These are phyloP conservation scores for Tylopilus felleus DNA, from an alignment of 768 basidiomycete species.

Conservation along the genomic window DNA sequence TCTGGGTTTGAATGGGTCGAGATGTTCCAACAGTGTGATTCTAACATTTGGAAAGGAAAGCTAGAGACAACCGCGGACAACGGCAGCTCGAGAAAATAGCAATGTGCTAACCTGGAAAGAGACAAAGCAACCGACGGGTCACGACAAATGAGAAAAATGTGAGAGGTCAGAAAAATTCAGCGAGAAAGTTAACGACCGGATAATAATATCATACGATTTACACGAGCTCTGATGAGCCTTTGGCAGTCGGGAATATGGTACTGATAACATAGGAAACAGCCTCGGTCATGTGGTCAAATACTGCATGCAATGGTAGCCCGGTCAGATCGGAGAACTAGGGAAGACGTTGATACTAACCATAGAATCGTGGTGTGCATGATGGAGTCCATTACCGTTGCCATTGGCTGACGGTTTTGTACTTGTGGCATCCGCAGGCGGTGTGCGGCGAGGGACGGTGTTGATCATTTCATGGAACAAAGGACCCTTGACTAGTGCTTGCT, in stretches of 20 bases:
- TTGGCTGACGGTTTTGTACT: slow-evolving; percentile 11
- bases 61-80: background rate
- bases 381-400: slow-evolving; percentile 18
- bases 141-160: slow-evolving; percentile 3
- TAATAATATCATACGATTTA: slow-evolving; percentile 28
- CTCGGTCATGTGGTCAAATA: slow-evolving; percentile 24
- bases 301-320: slow-evolving; percentile 6
- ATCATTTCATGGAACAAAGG: slow-evolving; percentile 41
- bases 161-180: slow-evolving; percentile 9
- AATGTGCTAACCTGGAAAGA: slow-evolving; percentile 11
- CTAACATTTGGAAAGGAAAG: slow-evolving; percentile 11
- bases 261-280: slow-evolving; percentile 20
- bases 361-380: slow-evolving; percentile 19
- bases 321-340: slow-evolving; percentile 10
- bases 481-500: slow-evolving; percentile 37
- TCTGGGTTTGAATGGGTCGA: slow-evolving; percentile 14
- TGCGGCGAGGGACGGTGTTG: slow-evolving; percentile 29
- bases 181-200: slow-evolving; percentile 10
- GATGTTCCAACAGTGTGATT: slow-evolving; percentile 10
- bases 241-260: slow-evolving; percentile 22
- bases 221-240: slow-evolving; percentile 13
- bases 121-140: background rate
- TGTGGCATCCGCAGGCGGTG: slow-evolving; percentile 16
- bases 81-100: slow-evolving; percentile 14
- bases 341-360: slow-evolving; percentile 8